These are phyloP conservation scores for Scutellaria baicalensis DNA, from an alignment of 257 asterid genomes.

Conservation along the genomic window DNA sequence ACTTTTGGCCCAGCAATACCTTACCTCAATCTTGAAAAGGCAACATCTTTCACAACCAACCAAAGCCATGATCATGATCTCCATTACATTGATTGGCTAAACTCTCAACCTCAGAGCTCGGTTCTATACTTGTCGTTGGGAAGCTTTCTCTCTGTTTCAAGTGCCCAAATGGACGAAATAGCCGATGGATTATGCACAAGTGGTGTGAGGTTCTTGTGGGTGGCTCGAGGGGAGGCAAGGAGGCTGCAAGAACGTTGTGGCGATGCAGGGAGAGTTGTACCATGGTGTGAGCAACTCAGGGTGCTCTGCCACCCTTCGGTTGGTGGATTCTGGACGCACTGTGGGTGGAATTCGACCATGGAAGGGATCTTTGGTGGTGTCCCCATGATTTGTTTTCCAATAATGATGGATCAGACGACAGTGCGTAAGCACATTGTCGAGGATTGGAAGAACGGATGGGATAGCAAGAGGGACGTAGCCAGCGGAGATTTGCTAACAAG, in stretches of 20 bases:
- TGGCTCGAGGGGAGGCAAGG: constrained; percentile 54
- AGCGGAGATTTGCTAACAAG: constrained; percentile 25
- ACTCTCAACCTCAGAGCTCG: constrained; percentile 49
- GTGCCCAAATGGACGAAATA: constrained; percentile 54
- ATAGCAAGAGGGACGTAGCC: constrained; percentile 27
- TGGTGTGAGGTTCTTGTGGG: constrained; percentile 61
- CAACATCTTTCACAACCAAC: background rate
- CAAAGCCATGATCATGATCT: background rate
- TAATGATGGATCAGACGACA: constrained; percentile 46
- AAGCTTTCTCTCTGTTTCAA: constrained; percentile 54
- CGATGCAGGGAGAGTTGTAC: constrained; percentile 30
- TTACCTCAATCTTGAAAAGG: constrained; percentile 16
- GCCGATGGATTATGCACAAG: constrained; percentile 42
- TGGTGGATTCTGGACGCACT: constrained; percentile 77
- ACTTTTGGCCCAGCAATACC: constrained; percentile 67
- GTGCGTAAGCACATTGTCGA: constrained; percentile 46
- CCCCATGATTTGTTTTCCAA: constrained; percentile 55
- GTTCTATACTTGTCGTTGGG: constrained; percentile 66
- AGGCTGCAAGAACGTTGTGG: constrained; percentile 40
- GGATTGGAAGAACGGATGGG: constrained; percentile 65
- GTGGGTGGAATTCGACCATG: constrained; percentile 71
- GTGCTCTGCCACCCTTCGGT: constrained; percentile 47
- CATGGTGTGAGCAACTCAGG: constrained; percentile 58
- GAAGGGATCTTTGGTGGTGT: constrained; percentile 51
- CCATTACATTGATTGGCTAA: constrained; percentile 45